These are phyloP conservation scores for Nakaseomyces delphensis DNA, from an alignment of 1,139 yeast genomes.

Conservation along the genomic window DNA sequence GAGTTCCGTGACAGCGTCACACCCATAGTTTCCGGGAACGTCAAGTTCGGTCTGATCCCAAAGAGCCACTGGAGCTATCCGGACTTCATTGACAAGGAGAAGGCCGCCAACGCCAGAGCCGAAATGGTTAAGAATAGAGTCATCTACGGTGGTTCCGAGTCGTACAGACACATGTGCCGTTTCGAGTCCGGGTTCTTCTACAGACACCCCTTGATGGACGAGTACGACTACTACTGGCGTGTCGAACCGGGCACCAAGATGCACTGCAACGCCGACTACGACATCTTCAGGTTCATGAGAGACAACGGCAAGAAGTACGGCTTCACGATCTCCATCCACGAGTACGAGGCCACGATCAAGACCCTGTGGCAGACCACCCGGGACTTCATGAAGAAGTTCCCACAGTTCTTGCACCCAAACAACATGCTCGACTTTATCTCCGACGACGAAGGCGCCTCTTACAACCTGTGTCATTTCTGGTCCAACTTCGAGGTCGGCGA, in stretches of 20 bases:
- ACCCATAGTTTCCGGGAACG: constrained; percentile 37
- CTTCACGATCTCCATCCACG: constrained; percentile 57
- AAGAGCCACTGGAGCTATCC: constrained; percentile 48
- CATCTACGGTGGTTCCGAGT: constrained; percentile 52
- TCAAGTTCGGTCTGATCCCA: constrained; percentile 43
- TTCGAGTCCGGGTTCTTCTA: constrained; percentile 67
- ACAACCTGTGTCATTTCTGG: constrained; percentile 88
- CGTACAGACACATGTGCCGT: constrained; percentile 71
- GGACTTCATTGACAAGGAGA: constrained; percentile 47
- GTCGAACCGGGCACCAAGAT: constrained; percentile 61
- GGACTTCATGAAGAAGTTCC: constrained; percentile 43
- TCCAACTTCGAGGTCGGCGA: constrained; percentile 82
- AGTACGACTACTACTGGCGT: constrained; percentile 69
- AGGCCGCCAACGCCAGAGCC: constrained; percentile 46
- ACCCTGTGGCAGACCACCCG: constrained; percentile 55
- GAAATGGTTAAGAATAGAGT: constrained; percentile 41
- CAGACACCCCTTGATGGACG: constrained; percentile 47
- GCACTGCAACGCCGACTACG: constrained; percentile 59
- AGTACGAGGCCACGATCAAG: constrained; percentile 48
- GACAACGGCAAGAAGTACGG: constrained; percentile 53
- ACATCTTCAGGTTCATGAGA: constrained; percentile 57
- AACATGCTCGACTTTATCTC: constrained; percentile 64
- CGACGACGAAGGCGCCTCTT: constrained; percentile 54
- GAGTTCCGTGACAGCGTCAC: constrained; percentile 36
- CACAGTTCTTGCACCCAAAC: constrained; percentile 37